These are phyloP conservation scores for Coffea eugenioides DNA, from an alignment of 257 asterid species.

Conservation along the genomic window DNA sequence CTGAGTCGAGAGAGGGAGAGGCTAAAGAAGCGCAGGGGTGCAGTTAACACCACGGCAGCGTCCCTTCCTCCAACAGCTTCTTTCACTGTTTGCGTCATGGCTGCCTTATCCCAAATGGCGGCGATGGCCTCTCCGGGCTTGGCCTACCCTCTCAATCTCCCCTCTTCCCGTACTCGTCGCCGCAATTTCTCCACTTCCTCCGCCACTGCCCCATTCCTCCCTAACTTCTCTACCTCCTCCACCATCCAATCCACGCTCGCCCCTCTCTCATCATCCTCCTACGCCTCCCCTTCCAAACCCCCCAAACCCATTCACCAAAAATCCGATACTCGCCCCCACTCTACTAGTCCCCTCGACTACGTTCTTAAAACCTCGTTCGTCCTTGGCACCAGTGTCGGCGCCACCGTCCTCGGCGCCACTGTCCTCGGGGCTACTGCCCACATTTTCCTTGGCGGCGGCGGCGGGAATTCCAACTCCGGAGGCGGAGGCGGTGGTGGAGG, in stretches of 20 bases:
- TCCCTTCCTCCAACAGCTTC: conserved; percentile 9
- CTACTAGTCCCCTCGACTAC: conserved; percentile 33
- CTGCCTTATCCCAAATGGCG: conserved; percentile 47
- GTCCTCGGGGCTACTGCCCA: conserved; percentile 61
- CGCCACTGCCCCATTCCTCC: conserved; percentile 14
- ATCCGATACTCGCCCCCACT: not conserved
- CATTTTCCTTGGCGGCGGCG: conserved; percentile 37
- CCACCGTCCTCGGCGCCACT: conserved; percentile 38
- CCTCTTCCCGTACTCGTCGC: conserved; percentile 34
- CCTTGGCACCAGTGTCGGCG: conserved; percentile 50
- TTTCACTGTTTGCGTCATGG: not conserved
- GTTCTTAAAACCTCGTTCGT: conserved; percentile 29
- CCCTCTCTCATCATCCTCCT: conserved; percentile 16
- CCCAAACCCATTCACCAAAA: conserved; percentile 41
- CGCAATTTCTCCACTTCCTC: conserved; percentile 19
- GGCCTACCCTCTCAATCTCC: conserved; percentile 40
- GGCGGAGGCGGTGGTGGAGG: conserved; percentile 41
- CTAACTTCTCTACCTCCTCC: conserved; percentile 15
- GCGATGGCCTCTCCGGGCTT: conserved; percentile 55
- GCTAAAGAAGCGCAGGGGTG: not conserved
- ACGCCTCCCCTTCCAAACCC: conserved; percentile 41
- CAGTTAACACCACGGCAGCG: not conserved
- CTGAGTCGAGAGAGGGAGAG: not conserved
- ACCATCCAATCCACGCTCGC: conserved; percentile 33
- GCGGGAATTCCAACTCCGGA: conserved; percentile 28